A percentile compares a stretch with the other conserved stretches of the same genome.
These are phyloP conservation scores for Tylopilus sp. DNA, from an alignment of 768 basidiomycete genomes.

Conservation along the genomic window DNA sequence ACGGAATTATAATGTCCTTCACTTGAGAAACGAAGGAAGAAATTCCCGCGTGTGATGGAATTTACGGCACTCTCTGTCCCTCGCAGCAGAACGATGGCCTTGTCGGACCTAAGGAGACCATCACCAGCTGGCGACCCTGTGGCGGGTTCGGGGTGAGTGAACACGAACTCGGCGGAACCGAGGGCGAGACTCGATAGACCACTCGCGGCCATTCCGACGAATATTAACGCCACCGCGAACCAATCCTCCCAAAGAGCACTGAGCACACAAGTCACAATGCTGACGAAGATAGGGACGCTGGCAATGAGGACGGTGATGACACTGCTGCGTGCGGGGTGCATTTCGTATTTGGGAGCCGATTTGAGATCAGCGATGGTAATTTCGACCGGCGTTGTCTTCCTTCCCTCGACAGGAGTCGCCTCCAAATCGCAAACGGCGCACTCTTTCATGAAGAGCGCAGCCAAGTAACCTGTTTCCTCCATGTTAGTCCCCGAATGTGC, in stretches of 20 bases:
- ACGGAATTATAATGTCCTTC: neutral
- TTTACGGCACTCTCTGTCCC: neutral
- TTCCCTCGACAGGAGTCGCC: constrained; percentile 8
- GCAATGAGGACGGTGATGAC: constrained; percentile 8
- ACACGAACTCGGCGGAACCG: neutral
- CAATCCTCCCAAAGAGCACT: neutral
- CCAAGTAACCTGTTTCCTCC: constrained; percentile 49
- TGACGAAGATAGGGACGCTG: constrained; percentile 19
- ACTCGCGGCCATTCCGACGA: neutral
- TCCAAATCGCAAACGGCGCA: constrained; percentile 10
- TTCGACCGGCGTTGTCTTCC: constrained; percentile 6
- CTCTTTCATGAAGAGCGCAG: constrained; percentile 41
- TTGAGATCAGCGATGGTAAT: constrained; percentile 11
- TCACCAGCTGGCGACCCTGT: neutral
- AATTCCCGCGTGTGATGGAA: neutral
- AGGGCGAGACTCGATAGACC: neutral
- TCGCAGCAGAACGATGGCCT: neutral
- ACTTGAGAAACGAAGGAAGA: neutral
- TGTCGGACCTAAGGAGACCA: neutral
- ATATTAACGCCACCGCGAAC: neutral
- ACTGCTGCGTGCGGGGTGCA: constrained; percentile 1
- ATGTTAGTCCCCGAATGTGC: constrained; percentile 58
- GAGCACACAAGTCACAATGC: constrained; percentile 5
- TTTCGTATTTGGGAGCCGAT: constrained; percentile 5
- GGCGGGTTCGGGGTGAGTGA: neutral